Conservation (phyloP, 176 grass and related monocot genomes). For the Stipa capillata region DNA sequence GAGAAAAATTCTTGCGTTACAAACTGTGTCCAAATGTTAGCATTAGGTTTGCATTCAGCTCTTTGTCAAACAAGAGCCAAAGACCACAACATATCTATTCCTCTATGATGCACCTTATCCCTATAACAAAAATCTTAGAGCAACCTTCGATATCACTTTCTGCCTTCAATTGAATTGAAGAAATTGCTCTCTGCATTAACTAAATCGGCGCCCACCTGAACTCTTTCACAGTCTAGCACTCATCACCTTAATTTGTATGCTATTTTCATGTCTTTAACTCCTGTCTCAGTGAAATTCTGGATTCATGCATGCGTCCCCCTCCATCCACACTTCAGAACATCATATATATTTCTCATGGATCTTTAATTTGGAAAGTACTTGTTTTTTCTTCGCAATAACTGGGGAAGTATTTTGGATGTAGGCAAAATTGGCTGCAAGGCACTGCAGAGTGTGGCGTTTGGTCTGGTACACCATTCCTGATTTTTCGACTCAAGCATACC, state of each 20-base stretch:
- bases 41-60: neutral
- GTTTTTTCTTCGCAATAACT: too few species aligned
- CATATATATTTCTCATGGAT: neutral
- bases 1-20: too few species aligned
- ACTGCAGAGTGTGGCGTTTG: neutral
- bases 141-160: conserved; percentile 18
- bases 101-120: neutral
- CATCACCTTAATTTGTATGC: neutral
- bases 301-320: conserved; percentile 1
- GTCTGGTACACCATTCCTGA: neutral
- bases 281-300: neutral
- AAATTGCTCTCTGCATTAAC: conserved; percentile 4
- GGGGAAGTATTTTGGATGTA: neutral
- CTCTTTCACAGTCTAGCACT: neutral
- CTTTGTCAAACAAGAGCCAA: neutral
- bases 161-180: neutral
- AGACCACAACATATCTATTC: neutral
- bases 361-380: too few species aligned
- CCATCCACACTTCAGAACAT: neutral
- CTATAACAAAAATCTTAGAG: neutral
- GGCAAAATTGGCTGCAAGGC: neutral
- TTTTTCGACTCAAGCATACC: neutral
- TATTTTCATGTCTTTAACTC: neutral
- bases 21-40: neutral
- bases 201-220: neutral